Base-by-base conservation (phyloP, 192 early-diverging fungal species). In the Linnemannia schmuckeri region DNA sequence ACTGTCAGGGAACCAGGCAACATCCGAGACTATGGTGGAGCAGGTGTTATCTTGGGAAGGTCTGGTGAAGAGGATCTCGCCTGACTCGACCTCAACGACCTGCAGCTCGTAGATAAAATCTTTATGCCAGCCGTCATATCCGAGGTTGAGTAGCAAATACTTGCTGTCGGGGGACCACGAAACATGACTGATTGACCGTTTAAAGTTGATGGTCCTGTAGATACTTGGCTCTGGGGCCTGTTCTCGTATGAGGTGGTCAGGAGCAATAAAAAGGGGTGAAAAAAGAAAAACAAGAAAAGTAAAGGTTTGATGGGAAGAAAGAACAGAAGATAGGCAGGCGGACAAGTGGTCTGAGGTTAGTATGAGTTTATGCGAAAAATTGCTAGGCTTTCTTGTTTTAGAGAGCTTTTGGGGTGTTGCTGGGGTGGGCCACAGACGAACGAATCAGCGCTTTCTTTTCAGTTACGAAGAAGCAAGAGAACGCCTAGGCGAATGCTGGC, bases 121-220 rank as follows among this genome's bases (percentile, higher is more conserved):
- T 3, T 47, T 72, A 22, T 24, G 4, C 1, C 42, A 4, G 1
- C 2, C 2, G 46, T 79, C 72, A 22, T 70, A 75, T 9, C 77
- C 77, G 33, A 84, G 49, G 52, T 79, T 78, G 20, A 49, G 33
- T 8, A 75, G 37, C 15, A 84, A 5, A 37, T 79, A 79, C 30
- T 70, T 69, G 66, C 82, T 84, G 40, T 84, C 63, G 35, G 82
- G 82, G n/a, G 82, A 84, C 82, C 82, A 84, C 70, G 70, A 54
- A 12, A 70, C 42, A 52, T 63, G 22, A 15, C 49, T 70, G 17
- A 79, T 40, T 54, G 82, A 70, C 0, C 77, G 61, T 12, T 42
- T 15, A 33, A 79, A 75, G 44, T 40, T 84, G 52, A 79, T 20
- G 12, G 82, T 79, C 12, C 75, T 70, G 40, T 55, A 47, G 13